Percentiles rank a stretch among this genome's conserved stretches.
Conservation (phyloP, 2,329 filamentous ascomycete species). For the Colletotrichum orchidophilum region DNA sequence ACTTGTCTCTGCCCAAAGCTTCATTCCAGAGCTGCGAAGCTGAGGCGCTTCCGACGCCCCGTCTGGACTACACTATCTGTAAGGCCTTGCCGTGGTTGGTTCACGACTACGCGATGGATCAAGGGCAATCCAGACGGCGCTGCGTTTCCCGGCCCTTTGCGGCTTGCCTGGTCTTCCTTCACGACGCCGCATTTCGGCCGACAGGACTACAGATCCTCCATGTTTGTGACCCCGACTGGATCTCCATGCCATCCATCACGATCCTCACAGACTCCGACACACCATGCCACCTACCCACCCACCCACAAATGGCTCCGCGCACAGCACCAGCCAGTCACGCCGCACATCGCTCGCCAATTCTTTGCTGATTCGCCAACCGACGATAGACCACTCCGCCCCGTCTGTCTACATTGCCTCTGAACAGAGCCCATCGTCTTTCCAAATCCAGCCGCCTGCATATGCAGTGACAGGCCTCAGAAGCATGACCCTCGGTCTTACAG, state of each 20-base stretch:
- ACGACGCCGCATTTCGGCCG: slow-evolving; percentile 8
- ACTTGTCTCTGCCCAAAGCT: slow-evolving; percentile 29
- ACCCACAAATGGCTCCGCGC: slow-evolving; percentile 14
- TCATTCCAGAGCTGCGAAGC: slow-evolving; percentile 13
- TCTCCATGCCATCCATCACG: background rate
- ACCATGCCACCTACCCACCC: slow-evolving; percentile 11
- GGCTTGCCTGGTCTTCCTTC: background rate
- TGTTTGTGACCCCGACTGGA: slow-evolving; percentile 3
- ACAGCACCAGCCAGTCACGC: slow-evolving; percentile 4
- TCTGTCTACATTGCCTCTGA: slow-evolving; percentile 1
- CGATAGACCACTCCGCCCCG: background rate
- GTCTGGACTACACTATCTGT: background rate
- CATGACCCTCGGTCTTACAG: slow-evolving; percentile 15
- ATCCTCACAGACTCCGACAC: slow-evolving; percentile 1
- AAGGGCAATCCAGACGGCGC: background rate
- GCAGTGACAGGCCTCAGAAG: slow-evolving; percentile 27
- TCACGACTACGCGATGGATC: background rate
- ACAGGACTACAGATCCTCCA: background rate
- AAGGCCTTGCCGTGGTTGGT: slow-evolving; percentile 15
- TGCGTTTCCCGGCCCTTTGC: background rate
- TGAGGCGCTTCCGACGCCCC: slow-evolving; percentile 22
- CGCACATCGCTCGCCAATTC: slow-evolving; percentile 3
- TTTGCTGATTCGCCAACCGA: background rate
- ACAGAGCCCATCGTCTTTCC: slow-evolving; percentile 21
- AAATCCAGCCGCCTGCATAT: slow-evolving; percentile 30